These are phyloP conservation scores for Hypoxylon subgilvum DNA, from an alignment of 495 filamentous ascomycete species.

Conservation along the genomic window DNA sequence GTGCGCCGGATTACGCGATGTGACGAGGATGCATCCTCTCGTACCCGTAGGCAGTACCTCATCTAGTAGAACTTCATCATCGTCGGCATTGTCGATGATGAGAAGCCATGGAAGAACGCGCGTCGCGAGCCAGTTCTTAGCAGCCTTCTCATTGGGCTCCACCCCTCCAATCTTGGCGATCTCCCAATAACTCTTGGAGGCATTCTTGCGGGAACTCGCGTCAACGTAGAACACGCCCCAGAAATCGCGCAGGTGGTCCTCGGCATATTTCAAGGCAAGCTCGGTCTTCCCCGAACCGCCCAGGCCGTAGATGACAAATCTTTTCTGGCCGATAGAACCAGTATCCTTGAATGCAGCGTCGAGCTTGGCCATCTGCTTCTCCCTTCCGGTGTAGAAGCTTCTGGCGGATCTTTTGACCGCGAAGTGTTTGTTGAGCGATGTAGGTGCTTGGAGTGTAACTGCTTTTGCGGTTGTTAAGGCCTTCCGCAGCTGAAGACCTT, in stretches of 20 bases:
- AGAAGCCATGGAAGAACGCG: conserved; percentile 42
- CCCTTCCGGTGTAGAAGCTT: conserved; percentile 4
- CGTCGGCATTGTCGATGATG: conserved; percentile 12
- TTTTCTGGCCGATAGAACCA: background rate
- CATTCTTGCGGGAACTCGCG: conserved; percentile 4
- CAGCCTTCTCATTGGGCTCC: conserved; percentile 35
- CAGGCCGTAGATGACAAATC: conserved; percentile 46
- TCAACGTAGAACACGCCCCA: conserved; percentile 22
- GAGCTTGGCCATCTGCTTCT: conserved; percentile 5
- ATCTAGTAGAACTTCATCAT: background rate
- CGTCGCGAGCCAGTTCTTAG: conserved; percentile 42
- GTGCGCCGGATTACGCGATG: conserved; percentile 45
- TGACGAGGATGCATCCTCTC: conserved; percentile 44
- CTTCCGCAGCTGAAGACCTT: background rate
- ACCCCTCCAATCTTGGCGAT: conserved; percentile 7
- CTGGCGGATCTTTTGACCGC: background rate
- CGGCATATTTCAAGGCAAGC: conserved; percentile 46
- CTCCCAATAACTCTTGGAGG: background rate
- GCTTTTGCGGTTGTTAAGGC: background rate
- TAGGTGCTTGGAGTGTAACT: background rate
- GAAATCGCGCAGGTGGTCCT: conserved; percentile 38
- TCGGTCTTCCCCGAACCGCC: conserved; percentile 51
- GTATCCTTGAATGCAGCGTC: background rate
- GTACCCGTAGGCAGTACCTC: background rate
- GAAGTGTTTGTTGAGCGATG: conserved; percentile 6